Percentiles rank a stretch among this genome's conserved stretches.
phyloP scores from a whole-genome alignment of 495 filamentous ascomycete species.

The Penicillium paxilli region DNA sequence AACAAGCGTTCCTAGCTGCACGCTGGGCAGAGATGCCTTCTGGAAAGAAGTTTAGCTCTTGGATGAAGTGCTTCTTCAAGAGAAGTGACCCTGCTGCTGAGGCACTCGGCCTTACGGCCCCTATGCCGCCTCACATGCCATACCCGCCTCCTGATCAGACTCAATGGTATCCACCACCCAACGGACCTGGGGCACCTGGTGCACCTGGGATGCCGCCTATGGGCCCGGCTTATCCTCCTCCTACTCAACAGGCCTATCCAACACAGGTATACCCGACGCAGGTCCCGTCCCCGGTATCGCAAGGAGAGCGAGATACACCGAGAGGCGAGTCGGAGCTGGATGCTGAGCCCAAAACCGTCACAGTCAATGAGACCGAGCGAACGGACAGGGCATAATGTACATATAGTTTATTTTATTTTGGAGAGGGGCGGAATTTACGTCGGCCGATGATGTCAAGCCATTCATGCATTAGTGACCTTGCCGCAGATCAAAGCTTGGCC shows the following conservation, averaged over 20 bases:
- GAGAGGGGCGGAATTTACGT: too few relatives aligned
- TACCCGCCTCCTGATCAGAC: neutral
- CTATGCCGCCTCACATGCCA: neutral
- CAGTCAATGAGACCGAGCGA: constrained; percentile 7
- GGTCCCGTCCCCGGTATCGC: neutral
- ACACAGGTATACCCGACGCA: too few relatives aligned
- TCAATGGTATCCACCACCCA: constrained; percentile 3
- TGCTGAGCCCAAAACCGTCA: constrained; percentile 6
- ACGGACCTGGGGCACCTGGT: constrained; percentile 1
- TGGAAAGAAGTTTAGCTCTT: constrained; percentile 32
- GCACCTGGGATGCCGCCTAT: constrained; percentile 6
- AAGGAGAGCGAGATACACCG: neutral
- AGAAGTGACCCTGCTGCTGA: constrained; percentile 10
- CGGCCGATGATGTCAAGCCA: too few relatives aligned
- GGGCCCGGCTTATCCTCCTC: neutral
- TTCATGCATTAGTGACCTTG: too few relatives aligned
- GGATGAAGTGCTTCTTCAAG: constrained; percentile 37
- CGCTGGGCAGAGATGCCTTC: constrained; percentile 35
- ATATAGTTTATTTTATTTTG: too few relatives aligned
- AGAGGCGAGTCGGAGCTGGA: constrained; percentile 6
- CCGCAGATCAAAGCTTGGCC: neutral
- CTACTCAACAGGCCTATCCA: neutral
- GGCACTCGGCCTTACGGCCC: neutral
- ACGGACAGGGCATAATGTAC: neutral
- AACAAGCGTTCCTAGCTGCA: constrained; percentile 16